These are phyloP conservation scores for Epichloe uncinata DNA, from an alignment of 2,329 filamentous ascomycete species.

Conservation along the genomic window DNA sequence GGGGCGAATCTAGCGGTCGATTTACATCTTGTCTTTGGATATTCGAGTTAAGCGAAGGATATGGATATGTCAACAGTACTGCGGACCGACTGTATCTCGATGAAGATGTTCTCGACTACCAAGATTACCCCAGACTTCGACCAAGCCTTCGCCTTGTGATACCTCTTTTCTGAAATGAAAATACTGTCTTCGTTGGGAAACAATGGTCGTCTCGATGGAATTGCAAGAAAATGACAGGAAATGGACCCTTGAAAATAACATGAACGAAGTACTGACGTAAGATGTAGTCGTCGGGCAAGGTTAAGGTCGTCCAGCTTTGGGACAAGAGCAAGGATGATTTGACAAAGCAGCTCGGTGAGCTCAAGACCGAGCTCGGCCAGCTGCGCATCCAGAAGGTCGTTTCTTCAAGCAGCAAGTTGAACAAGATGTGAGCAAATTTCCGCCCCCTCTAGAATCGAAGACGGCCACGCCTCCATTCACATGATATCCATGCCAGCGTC, in stretches of 20 bases:
- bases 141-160: too few relatives aligned
- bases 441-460: not conserved
- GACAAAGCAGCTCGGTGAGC: slow-evolving; percentile 83
- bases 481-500: slow-evolving; percentile 2
- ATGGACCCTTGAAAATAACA: not conserved
- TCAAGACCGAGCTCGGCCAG: slow-evolving; percentile 93
- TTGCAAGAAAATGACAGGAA: not conserved
- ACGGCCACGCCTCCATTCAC: not conserved
- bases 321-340: slow-evolving; percentile 99
- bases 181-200: not conserved
- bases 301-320: slow-evolving; percentile 96
- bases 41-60: not conserved
- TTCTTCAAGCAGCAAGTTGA: slow-evolving; percentile 90
- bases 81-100: not conserved
- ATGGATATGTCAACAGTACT: not conserved
- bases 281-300: slow-evolving; percentile 42
- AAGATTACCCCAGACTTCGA: not conserved
- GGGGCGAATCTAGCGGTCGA: not conserved
- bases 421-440: slow-evolving; percentile 68
- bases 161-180: not conserved
- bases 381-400: slow-evolving; percentile 98
- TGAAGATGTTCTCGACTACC: not conserved
- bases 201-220: not conserved
- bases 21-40: not conserved
- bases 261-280: not conserved